A percentile compares a stretch with the other conserved stretches of the same genome.
Conservation (phyloP, 352 stramenopile species). For the Phytophthora cajani region DNA sequence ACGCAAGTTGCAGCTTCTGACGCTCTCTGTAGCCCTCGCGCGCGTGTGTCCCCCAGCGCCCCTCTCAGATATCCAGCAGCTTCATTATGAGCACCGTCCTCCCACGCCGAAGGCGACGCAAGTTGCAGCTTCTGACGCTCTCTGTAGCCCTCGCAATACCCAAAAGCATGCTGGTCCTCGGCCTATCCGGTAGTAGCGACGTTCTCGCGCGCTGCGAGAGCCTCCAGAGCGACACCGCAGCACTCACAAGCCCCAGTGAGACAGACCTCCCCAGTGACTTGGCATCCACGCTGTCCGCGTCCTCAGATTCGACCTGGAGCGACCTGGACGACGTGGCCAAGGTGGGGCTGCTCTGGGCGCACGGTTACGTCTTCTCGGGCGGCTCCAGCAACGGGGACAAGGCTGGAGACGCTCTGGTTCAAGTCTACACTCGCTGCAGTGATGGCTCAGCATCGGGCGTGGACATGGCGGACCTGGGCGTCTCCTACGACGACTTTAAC, state of each 20-base stretch:
- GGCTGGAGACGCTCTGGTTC: conserved; percentile 21
- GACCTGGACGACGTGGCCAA: conserved; percentile 47
- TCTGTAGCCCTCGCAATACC: conserved; percentile 28
- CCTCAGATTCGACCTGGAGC: conserved; percentile 33
- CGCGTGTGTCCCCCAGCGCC: background rate
- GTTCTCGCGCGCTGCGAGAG: conserved; percentile 32
- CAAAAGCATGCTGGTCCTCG: conserved; percentile 2
- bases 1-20: conserved; percentile 30
- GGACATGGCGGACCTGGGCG: conserved; percentile 41
- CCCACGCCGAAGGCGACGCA: conserved; percentile 14
- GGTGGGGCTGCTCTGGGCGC: conserved; percentile 51
- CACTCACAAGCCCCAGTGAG: conserved; percentile 10
- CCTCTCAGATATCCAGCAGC: background rate
- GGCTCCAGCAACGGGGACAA: conserved; percentile 26
- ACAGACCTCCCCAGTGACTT: conserved; percentile 27
- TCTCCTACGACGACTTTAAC: conserved; percentile 38
- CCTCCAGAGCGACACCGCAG: conserved; percentile 25
- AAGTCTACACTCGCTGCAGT: conserved; percentile 53
- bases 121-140: conserved; percentile 21
- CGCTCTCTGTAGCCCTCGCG: conserved; percentile 23
- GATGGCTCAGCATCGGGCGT: conserved; percentile 13
- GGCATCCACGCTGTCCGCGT: conserved; percentile 22
- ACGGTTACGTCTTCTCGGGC: conserved; percentile 54
- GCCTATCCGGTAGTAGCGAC: conserved; percentile 17
- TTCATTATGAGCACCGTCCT: conserved; percentile 16